Base-by-base conservation (phyloP, 768 basidiomycete genomes). In the Guyanaporus albipodus region DNA sequence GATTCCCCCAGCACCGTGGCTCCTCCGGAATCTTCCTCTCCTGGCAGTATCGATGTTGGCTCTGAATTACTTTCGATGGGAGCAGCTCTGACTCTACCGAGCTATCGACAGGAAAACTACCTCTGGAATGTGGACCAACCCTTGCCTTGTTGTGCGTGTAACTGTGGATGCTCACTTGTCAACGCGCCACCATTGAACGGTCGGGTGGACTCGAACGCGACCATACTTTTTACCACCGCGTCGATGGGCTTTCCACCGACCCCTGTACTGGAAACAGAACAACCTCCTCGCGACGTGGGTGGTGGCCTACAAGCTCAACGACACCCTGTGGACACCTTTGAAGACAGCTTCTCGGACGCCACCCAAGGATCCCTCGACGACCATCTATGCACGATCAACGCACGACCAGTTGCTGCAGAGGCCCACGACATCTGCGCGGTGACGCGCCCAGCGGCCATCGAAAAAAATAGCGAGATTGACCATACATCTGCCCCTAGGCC, bases 11-110 rank as follows among this genome's bases (percentile, higher is more conserved):
- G 19, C n/a, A 8, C 38, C 33, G 33, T 19, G 0, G 47, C 28
- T 12, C 60, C 61, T 46, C 58, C 61, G 17, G 48, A 50, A 6
- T 63, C 60, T 10, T 62, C 61, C 19, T 63, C 58, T 3, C 55
- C 58, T 33, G 21, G 48, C 12, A 11, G 33, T 6, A 19, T 48
- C n/a, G 36, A 31, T 14, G 12, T 12, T 2, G 33, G 44, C 22
- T 36, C 36, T 2, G 49, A 44, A 2, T 47, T 39, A n/a, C 26
- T 44, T 17, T 24, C 26, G 36, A 38, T 38, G n/a, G n/a, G n/a
- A n/a, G n/a, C n/a, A 24, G 32, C 29, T 15, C 32, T 9, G 19
- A 35, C 7, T 22, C 8, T 28, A 34, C 26, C 38, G 21, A 31
- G 14, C 32, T 22, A 36, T 33, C 33, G 14, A 18, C 28, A 6